Percentiles rank a stretch among this genome's conserved stretches.
Conservation (phyloP, 2,329 filamentous ascomycete genomes). For the Emergomyces orientalis region DNA sequence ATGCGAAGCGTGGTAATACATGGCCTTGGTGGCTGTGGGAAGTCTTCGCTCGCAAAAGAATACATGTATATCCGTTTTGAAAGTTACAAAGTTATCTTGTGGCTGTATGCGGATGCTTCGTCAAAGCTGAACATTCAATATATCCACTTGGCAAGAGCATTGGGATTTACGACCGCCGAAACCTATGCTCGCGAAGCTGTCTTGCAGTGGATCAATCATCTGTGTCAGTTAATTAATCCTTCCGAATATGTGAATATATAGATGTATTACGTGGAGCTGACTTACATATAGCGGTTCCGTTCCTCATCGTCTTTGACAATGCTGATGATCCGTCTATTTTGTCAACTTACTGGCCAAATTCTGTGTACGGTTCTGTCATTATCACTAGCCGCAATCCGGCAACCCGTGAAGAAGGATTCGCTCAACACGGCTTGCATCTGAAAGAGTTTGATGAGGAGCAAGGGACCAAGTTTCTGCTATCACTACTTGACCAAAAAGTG, state of each 20-base stretch:
- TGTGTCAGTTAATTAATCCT: neutral
- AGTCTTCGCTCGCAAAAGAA: no score
- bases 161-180: no score
- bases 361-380: neutral
- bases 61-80: no score
- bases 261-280: neutral
- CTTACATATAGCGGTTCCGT: neutral
- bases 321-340: neutral
- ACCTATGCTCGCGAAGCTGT: no score
- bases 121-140: no score
- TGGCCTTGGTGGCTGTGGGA: no score
- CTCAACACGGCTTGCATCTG: neutral
- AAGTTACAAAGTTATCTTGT: no score
- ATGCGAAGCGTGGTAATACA: no score
- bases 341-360: neutral
- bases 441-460: neutral
- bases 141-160: no score
- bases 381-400: neutral
- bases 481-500: neutral
- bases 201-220: neutral
- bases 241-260: neutral
- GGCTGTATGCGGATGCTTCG: no score
- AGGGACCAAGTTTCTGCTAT: neutral
- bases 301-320: neutral
- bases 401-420: neutral